These are phyloP conservation scores for Candida maltosa DNA, from an alignment of 805 yeast species.

Conservation along the genomic window DNA sequence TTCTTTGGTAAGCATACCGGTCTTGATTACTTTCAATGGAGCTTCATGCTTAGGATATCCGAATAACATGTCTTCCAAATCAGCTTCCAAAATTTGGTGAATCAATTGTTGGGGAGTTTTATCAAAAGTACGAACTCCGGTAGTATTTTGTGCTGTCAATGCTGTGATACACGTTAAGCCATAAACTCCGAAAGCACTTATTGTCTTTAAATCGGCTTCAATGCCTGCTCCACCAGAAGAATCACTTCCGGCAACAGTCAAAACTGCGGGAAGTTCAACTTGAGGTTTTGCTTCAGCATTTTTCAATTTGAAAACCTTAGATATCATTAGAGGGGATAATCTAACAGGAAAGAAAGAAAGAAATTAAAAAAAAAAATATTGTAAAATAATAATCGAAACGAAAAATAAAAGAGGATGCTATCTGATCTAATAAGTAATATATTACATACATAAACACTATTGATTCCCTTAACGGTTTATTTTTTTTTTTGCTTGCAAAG, in stretches of 20 bases:
- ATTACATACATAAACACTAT: too few relatives aligned
- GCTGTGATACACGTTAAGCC: constrained; percentile 78
- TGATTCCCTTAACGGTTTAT: too few relatives aligned
- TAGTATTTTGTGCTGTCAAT: constrained; percentile 75
- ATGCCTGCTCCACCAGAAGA: constrained; percentile 90
- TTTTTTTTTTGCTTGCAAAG: too few relatives aligned
- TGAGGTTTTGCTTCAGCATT: too few relatives aligned
- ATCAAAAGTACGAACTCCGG: constrained; percentile 40
- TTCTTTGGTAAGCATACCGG: constrained; percentile 68
- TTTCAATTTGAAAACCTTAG: too few relatives aligned
- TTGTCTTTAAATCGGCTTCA: constrained; percentile 83
- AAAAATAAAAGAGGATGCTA: too few relatives aligned
- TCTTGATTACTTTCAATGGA: constrained; percentile 62
- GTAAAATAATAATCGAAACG: too few relatives aligned
- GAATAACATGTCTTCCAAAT: constrained; percentile 53
- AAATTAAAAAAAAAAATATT: too few relatives aligned
- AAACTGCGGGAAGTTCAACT: constrained; percentile 16
- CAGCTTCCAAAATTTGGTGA: constrained; percentile 46
- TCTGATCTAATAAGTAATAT: too few relatives aligned
- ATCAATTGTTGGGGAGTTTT: constrained; percentile 44
- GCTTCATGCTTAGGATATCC: constrained; percentile 18
- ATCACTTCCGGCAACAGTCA: constrained; percentile 70
- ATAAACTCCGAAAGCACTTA: constrained; percentile 70
- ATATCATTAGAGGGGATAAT: too few relatives aligned
- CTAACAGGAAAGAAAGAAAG: too few relatives aligned